These are phyloP conservation scores for Serendipita sp. DNA, from an alignment of 768 basidiomycete species.

Conservation along the genomic window DNA sequence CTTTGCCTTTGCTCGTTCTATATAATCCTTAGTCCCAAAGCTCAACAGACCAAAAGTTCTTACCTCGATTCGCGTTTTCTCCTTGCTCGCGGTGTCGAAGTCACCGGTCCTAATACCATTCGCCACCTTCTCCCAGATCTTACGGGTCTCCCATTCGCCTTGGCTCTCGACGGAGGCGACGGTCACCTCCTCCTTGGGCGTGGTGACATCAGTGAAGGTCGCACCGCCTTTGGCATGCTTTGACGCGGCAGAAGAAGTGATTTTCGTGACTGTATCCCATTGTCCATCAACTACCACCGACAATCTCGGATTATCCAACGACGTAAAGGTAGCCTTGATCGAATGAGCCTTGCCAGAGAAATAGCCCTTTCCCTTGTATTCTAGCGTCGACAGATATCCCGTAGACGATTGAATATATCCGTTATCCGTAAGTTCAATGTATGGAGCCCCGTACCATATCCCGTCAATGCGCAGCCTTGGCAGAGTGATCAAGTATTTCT, in stretches of 20 bases:
- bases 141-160: conserved; percentile 60
- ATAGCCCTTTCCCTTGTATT: conserved; percentile 95
- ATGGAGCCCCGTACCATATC: conserved; percentile 66
- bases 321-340: conserved; percentile 68
- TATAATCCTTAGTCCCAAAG: not conserved
- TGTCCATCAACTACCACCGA: conserved; percentile 49
- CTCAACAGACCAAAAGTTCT: conserved; percentile 5
- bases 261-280: conserved; percentile 45
- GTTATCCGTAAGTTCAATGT: conserved; percentile 77
- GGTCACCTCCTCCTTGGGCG: conserved; percentile 57
- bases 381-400: conserved; percentile 49
- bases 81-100: conserved; percentile 75
- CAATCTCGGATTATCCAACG: conserved; percentile 26
- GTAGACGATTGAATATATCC: conserved; percentile 59
- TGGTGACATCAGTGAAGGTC: conserved; percentile 61
- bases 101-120: conserved; percentile 84
- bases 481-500: conserved; percentile 79
- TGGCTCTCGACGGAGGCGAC: conserved; percentile 36
- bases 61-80: conserved; percentile 87
- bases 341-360: conserved; percentile 84
- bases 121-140: conserved; percentile 71
- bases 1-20: conserved; percentile 87
- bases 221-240: conserved; percentile 30
- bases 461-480: conserved; percentile 88
- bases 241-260: conserved; percentile 21